phyloP scores from a whole-genome alignment of 1,139 yeast species.

The Lodderomyces metapsilosis region DNA sequence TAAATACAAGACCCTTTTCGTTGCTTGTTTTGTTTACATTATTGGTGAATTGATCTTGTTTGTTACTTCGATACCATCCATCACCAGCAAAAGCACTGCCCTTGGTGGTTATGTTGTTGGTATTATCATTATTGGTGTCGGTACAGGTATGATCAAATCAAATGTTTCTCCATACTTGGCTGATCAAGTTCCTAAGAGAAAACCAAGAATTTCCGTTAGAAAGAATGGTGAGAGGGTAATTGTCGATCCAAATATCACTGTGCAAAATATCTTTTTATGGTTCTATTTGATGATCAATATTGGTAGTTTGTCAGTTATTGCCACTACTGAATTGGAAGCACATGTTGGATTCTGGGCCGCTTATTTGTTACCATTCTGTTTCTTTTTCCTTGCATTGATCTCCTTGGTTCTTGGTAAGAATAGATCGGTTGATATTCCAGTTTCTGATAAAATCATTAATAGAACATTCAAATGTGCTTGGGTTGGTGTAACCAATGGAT shows the following conservation, averaged over 20 bases:
- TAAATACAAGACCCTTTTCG: slow-evolving; percentile 65
- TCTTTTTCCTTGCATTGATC: slow-evolving; percentile 59
- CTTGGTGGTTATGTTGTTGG: slow-evolving; percentile 57
- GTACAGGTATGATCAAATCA: slow-evolving; percentile 81
- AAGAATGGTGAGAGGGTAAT: slow-evolving; percentile 39
- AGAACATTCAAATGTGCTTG: slow-evolving; percentile 51
- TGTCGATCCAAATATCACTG: slow-evolving; percentile 41
- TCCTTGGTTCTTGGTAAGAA: slow-evolving; percentile 58
- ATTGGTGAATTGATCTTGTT: slow-evolving; percentile 64
- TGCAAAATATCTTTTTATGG: slow-evolving; percentile 43
- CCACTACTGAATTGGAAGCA: slow-evolving; percentile 40
- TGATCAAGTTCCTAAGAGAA: slow-evolving; percentile 58
- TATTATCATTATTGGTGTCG: slow-evolving; percentile 69
- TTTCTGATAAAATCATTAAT: slow-evolving; percentile 61
- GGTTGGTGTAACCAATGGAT: slow-evolving; percentile 48
- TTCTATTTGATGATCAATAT: slow-evolving; percentile 44
- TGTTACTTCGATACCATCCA: slow-evolving; percentile 68
- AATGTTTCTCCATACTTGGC: slow-evolving; percentile 78
- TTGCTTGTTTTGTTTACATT: slow-evolving; percentile 59
- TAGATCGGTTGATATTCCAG: slow-evolving; percentile 58
- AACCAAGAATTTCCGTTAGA: slow-evolving; percentile 33
- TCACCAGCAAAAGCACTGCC: slow-evolving; percentile 47
- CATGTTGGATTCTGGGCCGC: slow-evolving; percentile 46
- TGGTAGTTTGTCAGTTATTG: slow-evolving; percentile 42
- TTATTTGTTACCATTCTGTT: slow-evolving; percentile 59